phyloP scores from a whole-genome alignment of 257 asterid species.

The Craterostigma plantagineum region DNA sequence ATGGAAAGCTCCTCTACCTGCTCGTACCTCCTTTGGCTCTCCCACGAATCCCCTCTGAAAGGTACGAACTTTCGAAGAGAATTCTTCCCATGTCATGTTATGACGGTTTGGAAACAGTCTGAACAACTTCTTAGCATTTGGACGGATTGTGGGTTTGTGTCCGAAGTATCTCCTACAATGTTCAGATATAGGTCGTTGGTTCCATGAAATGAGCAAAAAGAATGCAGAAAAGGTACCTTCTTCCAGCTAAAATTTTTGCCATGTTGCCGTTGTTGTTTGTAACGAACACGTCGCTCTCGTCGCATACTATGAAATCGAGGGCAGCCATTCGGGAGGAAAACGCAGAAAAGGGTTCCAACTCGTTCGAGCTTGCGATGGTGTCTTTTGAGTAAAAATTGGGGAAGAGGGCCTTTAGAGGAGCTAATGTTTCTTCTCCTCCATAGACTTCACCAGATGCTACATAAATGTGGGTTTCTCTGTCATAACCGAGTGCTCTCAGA shows the following conservation, averaged over 20 bases:
- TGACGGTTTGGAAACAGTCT: constrained; percentile 37
- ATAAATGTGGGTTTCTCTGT: constrained; percentile 56
- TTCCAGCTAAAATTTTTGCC: constrained; percentile 93
- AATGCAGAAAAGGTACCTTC: constrained; percentile 35
- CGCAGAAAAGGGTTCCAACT: constrained; percentile 50
- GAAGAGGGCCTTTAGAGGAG: constrained; percentile 74
- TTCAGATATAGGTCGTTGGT: constrained; percentile 1
- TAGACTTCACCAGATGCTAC: constrained; percentile 98
- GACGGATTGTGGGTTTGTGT: constrained; percentile 91
- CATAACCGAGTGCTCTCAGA: constrained; percentile 85
- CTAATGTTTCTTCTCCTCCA: constrained; percentile 81
- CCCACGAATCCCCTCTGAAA: constrained; percentile 87
- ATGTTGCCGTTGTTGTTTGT: constrained; percentile 97
- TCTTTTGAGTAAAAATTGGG: constrained; percentile 89
- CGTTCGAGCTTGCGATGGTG: constrained; percentile 46
- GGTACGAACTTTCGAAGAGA: constrained; percentile 27
- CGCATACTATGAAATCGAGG: constrained; percentile 77
- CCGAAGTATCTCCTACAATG: constrained; percentile 86
- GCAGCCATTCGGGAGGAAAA: constrained; percentile 97
- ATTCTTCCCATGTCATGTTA: constrained; percentile 68
- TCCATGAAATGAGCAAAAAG: constrained; percentile 3
- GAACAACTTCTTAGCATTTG: constrained; percentile 71
- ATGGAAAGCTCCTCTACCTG: constrained; percentile 89
- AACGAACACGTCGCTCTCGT: constrained; percentile 89
- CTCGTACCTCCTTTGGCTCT: constrained; percentile 69